Base-by-base conservation (phyloP, 1,284 basidiomycete genomes). In the Rugosomyces carneus region DNA sequence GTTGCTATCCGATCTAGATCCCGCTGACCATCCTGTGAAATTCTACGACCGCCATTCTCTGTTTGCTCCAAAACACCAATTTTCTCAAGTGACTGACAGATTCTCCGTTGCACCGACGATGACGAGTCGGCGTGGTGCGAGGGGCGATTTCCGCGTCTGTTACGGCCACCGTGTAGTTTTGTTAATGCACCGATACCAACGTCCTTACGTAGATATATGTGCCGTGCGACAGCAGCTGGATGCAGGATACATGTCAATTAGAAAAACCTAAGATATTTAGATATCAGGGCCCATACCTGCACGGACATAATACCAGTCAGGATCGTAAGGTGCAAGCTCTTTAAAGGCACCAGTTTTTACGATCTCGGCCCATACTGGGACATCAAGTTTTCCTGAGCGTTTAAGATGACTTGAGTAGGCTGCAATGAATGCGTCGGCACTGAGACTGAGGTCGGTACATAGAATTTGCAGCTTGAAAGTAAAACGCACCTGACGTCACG, bases 151-250 rank as follows among this genome's bases (percentile, higher is more conserved):
- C 95, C 93, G 53, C 93, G 86, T 66, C 93, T 84, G 76, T 95
- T 92, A 65, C 92, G 85, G 59, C 92, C 90, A 69, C 95, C 95
- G 75, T 99, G 93, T 47, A 98, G 88, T 81, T 98, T 99, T 70
- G 81, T 83, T 49, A 99, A 82, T 42, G 93, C 91, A 62, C 95
- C 95, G 56, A 98, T 84, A 67, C 95, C 95, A 61, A 98, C 93
- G 67, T 93, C 88, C 79, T 98, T 98, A 72, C 95, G 92, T 66
- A 99, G 88, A 83, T 99, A 99, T 74, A 99, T 94, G 84, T 99
- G 95, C 65, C 96, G 89, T 69, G 96, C 95, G 57, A 99, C 76
- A 54, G 95, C 92, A 65, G 95, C 95, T 94, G 62, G 39, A 40
- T 27, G 37, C 35, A 50, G 37, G 2, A 13, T 0, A 40, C 39